Evolutionary conservation across 2,329 filamentous ascomycete genomes (phyloP).

Genomic region (Thyridium curvatum): DNA sequence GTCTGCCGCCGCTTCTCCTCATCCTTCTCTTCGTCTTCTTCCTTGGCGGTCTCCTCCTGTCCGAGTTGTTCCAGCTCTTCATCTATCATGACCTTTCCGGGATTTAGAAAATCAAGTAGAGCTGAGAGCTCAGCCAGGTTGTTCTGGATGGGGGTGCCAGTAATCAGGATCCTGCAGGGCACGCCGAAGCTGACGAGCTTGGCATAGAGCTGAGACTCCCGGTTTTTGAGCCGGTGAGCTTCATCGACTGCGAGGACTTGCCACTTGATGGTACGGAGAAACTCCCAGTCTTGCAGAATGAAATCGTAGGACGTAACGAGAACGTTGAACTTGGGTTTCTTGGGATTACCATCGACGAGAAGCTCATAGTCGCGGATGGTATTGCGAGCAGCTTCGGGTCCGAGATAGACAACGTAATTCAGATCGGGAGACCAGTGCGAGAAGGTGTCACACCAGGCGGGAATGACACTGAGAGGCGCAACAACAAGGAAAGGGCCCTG

Average conservation of each 20-base stretch:
- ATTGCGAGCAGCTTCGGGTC: constrained; percentile 76
- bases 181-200: constrained; percentile 81
- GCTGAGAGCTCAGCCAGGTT: constrained; percentile 89
- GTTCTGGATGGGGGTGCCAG: constrained; percentile 95
- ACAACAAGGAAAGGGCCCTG: constrained; percentile 95
- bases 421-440: constrained; percentile 93
- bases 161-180: constrained; percentile 86
- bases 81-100: constrained; percentile 86
- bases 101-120: constrained; percentile 92
- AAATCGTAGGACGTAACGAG: constrained; percentile 97
- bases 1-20: constrained; percentile 60
- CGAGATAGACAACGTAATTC: constrained; percentile 96
- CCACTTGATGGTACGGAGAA: constrained; percentile 90
- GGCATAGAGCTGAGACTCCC: constrained; percentile 86
- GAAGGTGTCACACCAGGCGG: constrained; percentile 97
- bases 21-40: constrained; percentile 20
- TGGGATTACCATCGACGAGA: constrained; percentile 76
- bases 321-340: constrained; percentile 95
- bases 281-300: constrained; percentile 77
- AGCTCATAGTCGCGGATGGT: constrained; percentile 90
- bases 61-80: constrained; percentile 78
- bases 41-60: constrained; percentile 27
- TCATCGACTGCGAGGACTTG: constrained; percentile 96
- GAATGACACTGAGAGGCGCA: constrained; percentile 95
- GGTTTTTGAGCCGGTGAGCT: constrained; percentile 93